A percentile compares a stretch with the other conserved stretches of the same genome.
Conservation (phyloP, 2,329 filamentous ascomycete genomes). For the Cercospora beticola region DNA sequence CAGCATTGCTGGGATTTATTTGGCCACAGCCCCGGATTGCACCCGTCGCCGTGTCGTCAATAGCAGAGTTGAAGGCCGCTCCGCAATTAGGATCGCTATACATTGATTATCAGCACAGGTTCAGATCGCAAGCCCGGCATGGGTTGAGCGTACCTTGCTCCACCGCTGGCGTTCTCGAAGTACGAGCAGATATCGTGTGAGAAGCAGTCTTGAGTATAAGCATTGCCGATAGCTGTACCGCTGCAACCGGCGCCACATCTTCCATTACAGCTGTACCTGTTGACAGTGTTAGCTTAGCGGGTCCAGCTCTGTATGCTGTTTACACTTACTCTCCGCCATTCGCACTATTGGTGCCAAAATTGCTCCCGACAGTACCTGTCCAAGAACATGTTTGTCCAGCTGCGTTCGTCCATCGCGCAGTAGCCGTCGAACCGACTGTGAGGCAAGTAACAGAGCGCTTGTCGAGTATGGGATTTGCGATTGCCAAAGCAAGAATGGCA, state of each 20-base stretch:
- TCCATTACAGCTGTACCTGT: constrained; percentile 52
- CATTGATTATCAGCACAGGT: background rate
- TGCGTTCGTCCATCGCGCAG: constrained; percentile 49
- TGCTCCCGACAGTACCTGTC: constrained; percentile 49
- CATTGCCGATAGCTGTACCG: constrained; percentile 48
- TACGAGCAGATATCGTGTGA: constrained; percentile 54
- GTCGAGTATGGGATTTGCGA: constrained; percentile 10
- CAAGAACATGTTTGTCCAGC: constrained; percentile 47
- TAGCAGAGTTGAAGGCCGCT: constrained; percentile 45
- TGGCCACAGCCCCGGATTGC: constrained; percentile 34
- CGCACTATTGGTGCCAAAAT: constrained; percentile 47
- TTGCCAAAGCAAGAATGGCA: background rate
- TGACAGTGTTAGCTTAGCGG: background rate
- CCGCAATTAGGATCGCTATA: constrained; percentile 52
- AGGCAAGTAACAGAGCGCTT: constrained; percentile 39
- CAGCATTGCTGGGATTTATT: constrained; percentile 35
- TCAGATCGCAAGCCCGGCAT: background rate
- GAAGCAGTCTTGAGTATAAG: constrained; percentile 54
- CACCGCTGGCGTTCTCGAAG: constrained; percentile 51
- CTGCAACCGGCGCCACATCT: constrained; percentile 51
- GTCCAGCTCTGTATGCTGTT: no score
- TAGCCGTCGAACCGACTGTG: constrained; percentile 44
- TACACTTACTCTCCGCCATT: constrained; percentile 48
- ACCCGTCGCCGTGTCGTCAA: constrained; percentile 48
- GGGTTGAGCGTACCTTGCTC: constrained; percentile 40